These are phyloP conservation scores for Dorcoceras hygrometricum DNA, from an alignment of 257 asterid genomes.

Conservation along the genomic window DNA sequence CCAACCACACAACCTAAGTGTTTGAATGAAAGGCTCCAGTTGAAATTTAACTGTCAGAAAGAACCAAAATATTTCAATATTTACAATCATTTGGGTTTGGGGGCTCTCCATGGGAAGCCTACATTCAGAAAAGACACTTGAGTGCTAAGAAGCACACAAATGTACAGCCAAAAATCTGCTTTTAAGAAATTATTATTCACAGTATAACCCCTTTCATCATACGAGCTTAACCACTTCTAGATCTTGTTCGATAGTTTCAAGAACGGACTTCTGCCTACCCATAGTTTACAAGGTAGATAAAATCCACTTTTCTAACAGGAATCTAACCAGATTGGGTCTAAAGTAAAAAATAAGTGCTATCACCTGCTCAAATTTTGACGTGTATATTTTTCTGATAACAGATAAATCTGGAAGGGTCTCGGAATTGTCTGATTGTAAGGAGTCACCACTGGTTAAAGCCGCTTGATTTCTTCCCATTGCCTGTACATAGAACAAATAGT, in stretches of 20 bases:
- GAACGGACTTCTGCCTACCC: background rate
- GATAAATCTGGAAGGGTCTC: slow-evolving; percentile 18
- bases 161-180: background rate
- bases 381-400: background rate
- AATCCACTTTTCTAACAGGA: background rate
- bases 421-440: slow-evolving; percentile 40
- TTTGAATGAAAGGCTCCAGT: background rate
- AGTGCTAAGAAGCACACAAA: background rate
- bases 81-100: background rate
- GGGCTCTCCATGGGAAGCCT: background rate
- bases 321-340: background rate
- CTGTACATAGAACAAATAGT: slow-evolving; percentile 31
- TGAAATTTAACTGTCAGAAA: background rate
- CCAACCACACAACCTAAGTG: background rate
- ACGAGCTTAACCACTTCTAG: background rate
- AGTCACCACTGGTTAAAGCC: slow-evolving; percentile 30
- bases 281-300: background rate
- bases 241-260: background rate
- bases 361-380: background rate
- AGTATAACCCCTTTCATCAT: background rate
- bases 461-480: slow-evolving; percentile 42
- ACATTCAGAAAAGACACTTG: background rate
- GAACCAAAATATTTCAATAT: background rate
- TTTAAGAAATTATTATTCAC: background rate
- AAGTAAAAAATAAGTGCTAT: background rate